Percentiles rank a stretch among this genome's conserved stretches.
Conservation (phyloP, 2,329 filamentous ascomycete genomes). For the Fusarium tanahbumbuense region DNA sequence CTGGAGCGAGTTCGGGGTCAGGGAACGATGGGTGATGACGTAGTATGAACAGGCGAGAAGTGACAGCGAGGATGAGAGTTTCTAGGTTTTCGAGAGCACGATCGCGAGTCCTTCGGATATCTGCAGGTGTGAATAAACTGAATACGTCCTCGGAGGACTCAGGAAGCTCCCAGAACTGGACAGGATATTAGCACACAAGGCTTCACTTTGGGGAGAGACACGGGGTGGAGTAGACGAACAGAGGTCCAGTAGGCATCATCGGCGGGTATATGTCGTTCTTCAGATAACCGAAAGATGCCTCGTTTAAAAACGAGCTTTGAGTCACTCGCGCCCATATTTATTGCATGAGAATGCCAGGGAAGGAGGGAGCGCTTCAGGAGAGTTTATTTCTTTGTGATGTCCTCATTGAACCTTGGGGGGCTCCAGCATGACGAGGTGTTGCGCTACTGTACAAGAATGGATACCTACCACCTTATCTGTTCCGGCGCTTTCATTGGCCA, state of each 20-base stretch:
- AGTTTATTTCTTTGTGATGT: slow-evolving; percentile 35
- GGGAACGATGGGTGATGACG: slow-evolving; percentile 93
- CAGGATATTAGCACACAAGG: slow-evolving; percentile 35
- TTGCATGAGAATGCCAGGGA: slow-evolving; percentile 40
- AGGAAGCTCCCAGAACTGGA: slow-evolving; percentile 94
- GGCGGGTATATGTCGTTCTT: slow-evolving; percentile 86
- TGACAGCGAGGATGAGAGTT: slow-evolving; percentile 85
- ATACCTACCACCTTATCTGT: slow-evolving; percentile 4
- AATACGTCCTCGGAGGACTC: slow-evolving; percentile 97
- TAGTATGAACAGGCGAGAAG: slow-evolving; percentile 83
- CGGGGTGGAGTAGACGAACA: slow-evolving; percentile 63
- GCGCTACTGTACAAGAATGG: slow-evolving; percentile 9
- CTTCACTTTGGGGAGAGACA: slow-evolving; percentile 16
- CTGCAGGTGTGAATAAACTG: slow-evolving; percentile 89
- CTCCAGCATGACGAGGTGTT: slow-evolving; percentile 34
- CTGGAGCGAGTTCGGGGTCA: slow-evolving; percentile 83
- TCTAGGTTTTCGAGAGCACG: slow-evolving; percentile 87
- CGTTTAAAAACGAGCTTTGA: slow-evolving; percentile 99
- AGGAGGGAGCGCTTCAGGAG: slow-evolving; percentile 27
- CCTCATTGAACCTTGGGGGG: slow-evolving; percentile 28
- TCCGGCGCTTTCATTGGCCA: slow-evolving; percentile 20
- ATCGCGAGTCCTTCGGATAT: slow-evolving; percentile 90
- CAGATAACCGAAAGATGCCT: slow-evolving; percentile 96
- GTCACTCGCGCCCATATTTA: slow-evolving; percentile 92
- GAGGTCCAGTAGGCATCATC: slow-evolving; percentile 94